Base-by-base conservation (phyloP, 345 rosid genomes). In the Gossypium raimondii region DNA sequence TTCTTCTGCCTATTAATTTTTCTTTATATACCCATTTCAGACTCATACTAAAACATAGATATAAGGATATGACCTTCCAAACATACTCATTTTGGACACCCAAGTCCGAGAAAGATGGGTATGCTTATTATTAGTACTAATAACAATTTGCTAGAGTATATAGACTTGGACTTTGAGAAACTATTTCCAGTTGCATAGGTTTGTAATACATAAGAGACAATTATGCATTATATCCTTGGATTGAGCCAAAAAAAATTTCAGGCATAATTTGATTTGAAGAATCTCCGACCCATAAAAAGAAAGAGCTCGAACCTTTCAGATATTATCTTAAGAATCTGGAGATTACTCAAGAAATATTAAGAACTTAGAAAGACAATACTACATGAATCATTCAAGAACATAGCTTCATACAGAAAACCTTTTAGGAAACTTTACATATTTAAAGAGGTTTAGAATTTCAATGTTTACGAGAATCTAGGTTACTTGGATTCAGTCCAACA, bases 341-440 rank as follows among this genome's bases (percentile, higher is more conserved):
- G 58, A 53, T 17, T 53, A 20, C 22, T 53, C 58, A 53, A 53
- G 24, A 53, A 53, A 7, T 53, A 53, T 53, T 53, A 53, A 53
- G 7, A n/a, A 53, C 24, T 53, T 53, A 53, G 22, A 17, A 53
- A n/a, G 58, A 22, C 18, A 17, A 47, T 53, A 53, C 24, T n/a
- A 53, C 10, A 53, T 53, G 58, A 53, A 53, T 53, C 58, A 53
- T n/a, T 53, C 58, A 53, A 53, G 58, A 53, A n/a, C 18, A 53
- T 53, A 53, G 58, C 58, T 53, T 53, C 58, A 53, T 45, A 67
- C 11, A 22, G 17, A 66, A 44, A 44, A 66, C 13, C 17, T 20
- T 11, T 77, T 47, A 77, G 69, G 78, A 48, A 48, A 22, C 11
- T 69, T 53, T 25, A 16, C 16, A 3, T 27, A 22, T 50, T 50